A percentile compares a stretch with the other conserved stretches of the same genome.
phyloP scores from a whole-genome alignment of 75 land plant species.

The Pseudotsuga menziesii region DNA sequence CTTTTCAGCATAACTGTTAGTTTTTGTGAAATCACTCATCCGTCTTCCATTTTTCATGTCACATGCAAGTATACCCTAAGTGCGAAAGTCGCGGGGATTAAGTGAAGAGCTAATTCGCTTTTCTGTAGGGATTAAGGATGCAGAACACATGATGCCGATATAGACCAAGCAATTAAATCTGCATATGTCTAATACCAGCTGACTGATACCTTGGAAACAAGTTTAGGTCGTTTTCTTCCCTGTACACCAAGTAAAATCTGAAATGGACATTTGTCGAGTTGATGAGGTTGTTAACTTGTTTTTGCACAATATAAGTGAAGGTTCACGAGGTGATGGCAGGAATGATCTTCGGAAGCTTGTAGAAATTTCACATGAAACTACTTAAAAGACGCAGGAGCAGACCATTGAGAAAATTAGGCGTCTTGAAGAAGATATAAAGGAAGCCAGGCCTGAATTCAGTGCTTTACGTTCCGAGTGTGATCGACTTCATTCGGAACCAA shows the following conservation, averaged over 20 bases:
- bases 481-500: slow-evolving; percentile 56
- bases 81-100: slow-evolving; percentile 79
- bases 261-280: too few relatives aligned
- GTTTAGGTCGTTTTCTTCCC: too few relatives aligned
- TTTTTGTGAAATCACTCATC: slow-evolving; percentile 95
- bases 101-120: slow-evolving; percentile 83
- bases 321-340: slow-evolving; percentile 50
- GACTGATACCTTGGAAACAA: too few relatives aligned
- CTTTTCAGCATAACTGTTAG: slow-evolving; percentile 95
- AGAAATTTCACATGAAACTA: slow-evolving; percentile 65
- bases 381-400: slow-evolving; percentile 44
- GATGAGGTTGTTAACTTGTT: too few relatives aligned
- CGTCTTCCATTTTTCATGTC: slow-evolving; percentile 99
- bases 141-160: slow-evolving; percentile 75
- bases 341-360: slow-evolving; percentile 40
- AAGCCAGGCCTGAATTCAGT: neutral
- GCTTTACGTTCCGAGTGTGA: slow-evolving; percentile 62
- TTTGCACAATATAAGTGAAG: too few relatives aligned
- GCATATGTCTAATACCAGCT: slow-evolving; percentile 32
- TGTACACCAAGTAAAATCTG: too few relatives aligned
- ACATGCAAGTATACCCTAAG: slow-evolving; percentile 91
- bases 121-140: slow-evolving; percentile 96
- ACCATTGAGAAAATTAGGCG: slow-evolving; percentile 36
- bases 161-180: slow-evolving; percentile 59
- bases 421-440: slow-evolving; percentile 69